A percentile compares a stretch with the other conserved stretches of the same genome.
Conservation (phyloP, 1,284 basidiomycete genomes). For the Taiwanofungus camphoratus region DNA sequence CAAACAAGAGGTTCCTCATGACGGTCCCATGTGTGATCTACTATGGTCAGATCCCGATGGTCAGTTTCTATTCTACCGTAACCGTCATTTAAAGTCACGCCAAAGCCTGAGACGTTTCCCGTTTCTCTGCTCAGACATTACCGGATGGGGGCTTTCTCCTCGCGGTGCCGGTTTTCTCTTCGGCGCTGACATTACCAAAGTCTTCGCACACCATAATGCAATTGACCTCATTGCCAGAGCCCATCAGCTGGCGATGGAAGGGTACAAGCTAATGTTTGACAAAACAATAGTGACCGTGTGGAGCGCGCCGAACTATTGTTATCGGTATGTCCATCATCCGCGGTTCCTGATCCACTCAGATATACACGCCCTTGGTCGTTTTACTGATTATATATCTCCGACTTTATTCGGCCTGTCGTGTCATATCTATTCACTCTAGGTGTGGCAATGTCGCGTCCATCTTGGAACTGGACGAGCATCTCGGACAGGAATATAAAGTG, state of each 20-base stretch:
- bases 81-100: neutral
- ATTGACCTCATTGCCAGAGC: constrained; percentile 95
- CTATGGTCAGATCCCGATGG: constrained; percentile 99
- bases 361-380: neutral
- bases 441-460: constrained; percentile 95
- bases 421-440: too few species aligned
- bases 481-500: constrained; percentile 89
- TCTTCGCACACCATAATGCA: constrained; percentile 87
- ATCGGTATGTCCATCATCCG: constrained; percentile 56
- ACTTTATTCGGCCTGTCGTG: constrained; percentile 1
- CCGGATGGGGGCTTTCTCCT: constrained; percentile 95
- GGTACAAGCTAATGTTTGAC: constrained; percentile 98
- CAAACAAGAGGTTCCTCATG: constrained; percentile 99
- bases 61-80: constrained; percentile 24
- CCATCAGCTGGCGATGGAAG: constrained; percentile 98
- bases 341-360: neutral
- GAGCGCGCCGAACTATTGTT: constrained; percentile 99
- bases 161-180: constrained; percentile 95
- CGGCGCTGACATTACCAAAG: constrained; percentile 87
- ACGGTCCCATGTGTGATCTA: constrained; percentile 98
- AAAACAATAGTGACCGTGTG: constrained; percentile 95
- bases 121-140: constrained; percentile 54
- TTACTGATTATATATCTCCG: constrained; percentile 1
- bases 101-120: neutral
- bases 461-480: constrained; percentile 85